These are phyloP conservation scores for Citrullus amarus DNA, from an alignment of 306 rosid species.

Conservation along the genomic window DNA sequence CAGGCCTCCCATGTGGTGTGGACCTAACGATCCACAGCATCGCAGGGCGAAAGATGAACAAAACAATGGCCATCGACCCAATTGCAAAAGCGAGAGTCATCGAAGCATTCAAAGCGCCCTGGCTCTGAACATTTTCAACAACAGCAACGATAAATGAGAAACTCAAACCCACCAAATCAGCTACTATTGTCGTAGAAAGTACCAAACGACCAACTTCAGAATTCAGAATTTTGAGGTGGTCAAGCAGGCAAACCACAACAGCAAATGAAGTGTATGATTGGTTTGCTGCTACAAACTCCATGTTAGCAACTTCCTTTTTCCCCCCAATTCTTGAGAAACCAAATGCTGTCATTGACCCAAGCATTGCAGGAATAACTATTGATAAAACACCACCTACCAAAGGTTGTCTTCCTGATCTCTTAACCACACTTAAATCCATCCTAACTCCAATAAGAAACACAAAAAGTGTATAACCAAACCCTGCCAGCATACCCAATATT, in stretches of 20 bases:
- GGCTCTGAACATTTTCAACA: too few relatives aligned
- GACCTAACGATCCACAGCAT: slow-evolving; percentile 51
- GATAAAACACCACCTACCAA: slow-evolving; percentile 20
- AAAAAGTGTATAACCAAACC: slow-evolving; percentile 45
- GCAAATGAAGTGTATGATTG: slow-evolving; percentile 32
- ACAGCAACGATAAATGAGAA: not conserved
- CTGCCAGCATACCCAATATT: slow-evolving; percentile 24
- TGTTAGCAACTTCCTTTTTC: not conserved
- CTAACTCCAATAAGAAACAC: slow-evolving; percentile 52
- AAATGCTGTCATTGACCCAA: slow-evolving; percentile 9
- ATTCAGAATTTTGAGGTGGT: slow-evolving; percentile 45
- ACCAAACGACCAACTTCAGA: slow-evolving; percentile 52
- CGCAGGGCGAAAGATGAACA: slow-evolving; percentile 24
- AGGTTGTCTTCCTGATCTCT: slow-evolving; percentile 22
- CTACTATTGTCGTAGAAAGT: slow-evolving; percentile 34
- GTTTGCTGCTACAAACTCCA: not conserved
- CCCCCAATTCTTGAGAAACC: not conserved
- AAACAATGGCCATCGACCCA: not conserved
- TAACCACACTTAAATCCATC: slow-evolving; percentile 37
- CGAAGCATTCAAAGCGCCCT: not conserved
- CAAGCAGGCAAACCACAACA: slow-evolving; percentile 28
- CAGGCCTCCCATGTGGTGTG: slow-evolving; percentile 52
- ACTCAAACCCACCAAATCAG: slow-evolving; percentile 24
- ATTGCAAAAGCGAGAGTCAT: not conserved
- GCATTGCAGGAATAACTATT: slow-evolving; percentile 25